These are phyloP conservation scores for Cystofilobasidium bisporidii DNA, from an alignment of 768 basidiomycete species.

Conservation along the genomic window DNA sequence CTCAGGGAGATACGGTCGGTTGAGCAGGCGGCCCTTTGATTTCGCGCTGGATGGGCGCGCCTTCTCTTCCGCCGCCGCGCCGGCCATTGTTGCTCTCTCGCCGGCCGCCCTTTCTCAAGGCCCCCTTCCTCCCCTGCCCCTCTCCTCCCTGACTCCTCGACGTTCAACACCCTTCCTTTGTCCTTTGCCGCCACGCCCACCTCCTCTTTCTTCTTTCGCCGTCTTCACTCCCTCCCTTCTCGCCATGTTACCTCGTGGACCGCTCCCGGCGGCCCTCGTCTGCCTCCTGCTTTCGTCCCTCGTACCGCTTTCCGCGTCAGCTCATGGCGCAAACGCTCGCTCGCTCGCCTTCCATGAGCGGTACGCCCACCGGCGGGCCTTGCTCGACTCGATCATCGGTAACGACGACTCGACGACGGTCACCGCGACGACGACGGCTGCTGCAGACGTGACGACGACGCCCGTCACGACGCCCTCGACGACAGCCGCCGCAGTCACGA, in stretches of 20 bases:
- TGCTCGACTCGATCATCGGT: background rate
- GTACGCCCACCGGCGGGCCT: background rate
- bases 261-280: conserved; percentile 5
- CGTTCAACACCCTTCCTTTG: too few species aligned
- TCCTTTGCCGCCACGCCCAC: background rate
- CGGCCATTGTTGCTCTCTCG: too few species aligned
- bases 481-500: too few species aligned
- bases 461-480: too few species aligned
- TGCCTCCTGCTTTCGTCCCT: conserved; percentile 1
- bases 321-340: background rate
- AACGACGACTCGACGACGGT: too few species aligned
- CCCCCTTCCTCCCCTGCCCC: background rate
- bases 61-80: too few species aligned
- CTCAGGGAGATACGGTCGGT: too few species aligned
- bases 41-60: too few species aligned
- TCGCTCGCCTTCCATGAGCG: background rate
- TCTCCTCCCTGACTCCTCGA: background rate
- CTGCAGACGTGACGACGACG: too few species aligned
- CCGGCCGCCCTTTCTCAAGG: too few species aligned
- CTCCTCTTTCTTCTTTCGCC: background rate
- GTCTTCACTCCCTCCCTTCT: background rate
- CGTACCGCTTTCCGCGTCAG: background rate
- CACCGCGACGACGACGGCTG: too few species aligned
- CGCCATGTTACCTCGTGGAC: background rate
- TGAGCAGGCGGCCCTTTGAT: too few species aligned